Conservation (phyloP, 768 basidiomycete genomes). For the Leucosporidium creatinivorum region DNA sequence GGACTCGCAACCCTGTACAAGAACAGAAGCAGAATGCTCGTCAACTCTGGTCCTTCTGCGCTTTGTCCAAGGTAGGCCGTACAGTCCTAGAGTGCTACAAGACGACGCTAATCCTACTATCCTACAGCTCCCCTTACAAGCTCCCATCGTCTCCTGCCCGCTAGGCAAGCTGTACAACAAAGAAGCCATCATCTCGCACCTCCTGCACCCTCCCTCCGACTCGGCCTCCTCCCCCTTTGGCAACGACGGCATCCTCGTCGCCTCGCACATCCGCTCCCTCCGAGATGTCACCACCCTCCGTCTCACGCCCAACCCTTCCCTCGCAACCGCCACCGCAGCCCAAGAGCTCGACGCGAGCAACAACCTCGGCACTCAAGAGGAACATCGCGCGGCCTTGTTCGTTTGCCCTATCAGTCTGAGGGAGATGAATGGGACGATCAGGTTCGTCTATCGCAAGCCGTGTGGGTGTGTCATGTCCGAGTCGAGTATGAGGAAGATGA, state of each 20-base stretch:
- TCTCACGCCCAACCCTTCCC: constrained; percentile 65
- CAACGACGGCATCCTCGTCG: constrained; percentile 75
- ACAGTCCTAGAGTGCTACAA: too few species aligned
- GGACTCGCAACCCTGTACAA: constrained; percentile 63
- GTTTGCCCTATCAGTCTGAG: constrained; percentile 86
- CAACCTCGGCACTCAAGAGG: constrained; percentile 39
- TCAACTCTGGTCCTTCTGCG: constrained; percentile 89
- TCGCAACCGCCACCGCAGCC: constrained; percentile 42
- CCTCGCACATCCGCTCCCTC: constrained; percentile 79
- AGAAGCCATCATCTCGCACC: constrained; percentile 82
- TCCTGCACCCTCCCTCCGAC: constrained; percentile 71
- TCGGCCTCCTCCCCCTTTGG: constrained; percentile 29
- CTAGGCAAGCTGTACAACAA: constrained; percentile 96
- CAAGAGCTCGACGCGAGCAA: constrained; percentile 37
- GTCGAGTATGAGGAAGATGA: constrained; percentile 65
- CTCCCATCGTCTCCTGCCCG: constrained; percentile 83
- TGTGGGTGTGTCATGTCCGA: constrained; percentile 92
- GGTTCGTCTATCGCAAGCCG: constrained; percentile 70
- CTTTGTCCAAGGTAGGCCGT: constrained; percentile 92
- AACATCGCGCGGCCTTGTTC: constrained; percentile 57
- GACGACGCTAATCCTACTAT: too few species aligned
- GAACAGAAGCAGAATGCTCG: constrained; percentile 63
- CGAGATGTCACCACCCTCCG: constrained; percentile 86
- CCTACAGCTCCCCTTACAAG: constrained; percentile 65
- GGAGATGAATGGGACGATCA: constrained; percentile 90